These are phyloP conservation scores for Zea luxurians DNA, from an alignment of 176 grass and related monocot species.

Conservation along the genomic window DNA sequence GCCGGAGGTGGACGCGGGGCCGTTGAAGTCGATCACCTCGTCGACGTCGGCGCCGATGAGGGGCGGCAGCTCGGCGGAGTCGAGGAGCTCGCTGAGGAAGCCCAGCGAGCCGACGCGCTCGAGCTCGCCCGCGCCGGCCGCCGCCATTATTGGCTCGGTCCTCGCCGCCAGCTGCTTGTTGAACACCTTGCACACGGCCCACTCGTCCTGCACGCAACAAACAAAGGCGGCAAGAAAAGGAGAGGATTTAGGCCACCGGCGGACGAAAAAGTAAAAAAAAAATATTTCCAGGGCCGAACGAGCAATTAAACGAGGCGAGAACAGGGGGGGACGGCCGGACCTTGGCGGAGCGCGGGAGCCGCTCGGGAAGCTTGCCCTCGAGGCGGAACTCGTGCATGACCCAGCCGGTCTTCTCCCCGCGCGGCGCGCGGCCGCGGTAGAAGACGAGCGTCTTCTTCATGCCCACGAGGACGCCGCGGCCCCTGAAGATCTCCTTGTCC, in stretches of 20 bases:
- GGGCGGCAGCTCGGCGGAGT: conserved; percentile 55
- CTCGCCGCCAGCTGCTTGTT: conserved; percentile 55
- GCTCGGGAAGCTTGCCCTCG: conserved; percentile 53
- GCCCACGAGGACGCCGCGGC: conserved; percentile 59
- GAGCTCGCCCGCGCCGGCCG: background rate
- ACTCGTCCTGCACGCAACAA: too few species aligned
- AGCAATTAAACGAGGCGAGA: background rate
- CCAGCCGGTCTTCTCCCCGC: conserved; percentile 80
- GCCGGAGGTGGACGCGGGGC: conserved; percentile 31
- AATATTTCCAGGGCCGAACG: background rate
- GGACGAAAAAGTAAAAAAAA: too few species aligned
- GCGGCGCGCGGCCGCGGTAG: conserved; percentile 89
- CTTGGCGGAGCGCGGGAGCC: conserved; percentile 62
- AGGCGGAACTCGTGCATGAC: conserved; percentile 94
- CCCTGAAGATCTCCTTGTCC: conserved; percentile 9
- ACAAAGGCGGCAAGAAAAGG: too few species aligned
- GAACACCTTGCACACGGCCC: conserved; percentile 7
- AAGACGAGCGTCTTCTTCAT: conserved; percentile 99
- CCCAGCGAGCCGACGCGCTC: background rate
- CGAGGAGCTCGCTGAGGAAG: conserved; percentile 49
- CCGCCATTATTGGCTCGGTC: conserved; percentile 34
- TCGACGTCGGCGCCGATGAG: conserved; percentile 37
- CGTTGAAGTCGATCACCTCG: conserved; percentile 40
- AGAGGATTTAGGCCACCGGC: too few species aligned
- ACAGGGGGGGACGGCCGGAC: background rate